A percentile compares a stretch with the other conserved stretches of the same genome.
Conservation (phyloP, 192 early-diverging fungal genomes). For the Backusella macrospora region DNA sequence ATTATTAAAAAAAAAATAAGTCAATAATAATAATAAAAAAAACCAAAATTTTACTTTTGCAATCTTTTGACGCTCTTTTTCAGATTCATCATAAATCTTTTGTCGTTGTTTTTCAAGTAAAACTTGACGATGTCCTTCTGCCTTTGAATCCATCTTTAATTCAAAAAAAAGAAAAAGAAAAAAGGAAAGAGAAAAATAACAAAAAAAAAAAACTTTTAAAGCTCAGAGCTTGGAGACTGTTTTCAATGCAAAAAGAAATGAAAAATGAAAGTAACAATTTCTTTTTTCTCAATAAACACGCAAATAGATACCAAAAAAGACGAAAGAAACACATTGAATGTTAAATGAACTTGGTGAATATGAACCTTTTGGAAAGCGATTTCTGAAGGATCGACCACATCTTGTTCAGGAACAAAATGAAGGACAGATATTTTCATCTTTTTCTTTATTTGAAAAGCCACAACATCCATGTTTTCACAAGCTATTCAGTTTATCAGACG, state of each 20-base stretch:
- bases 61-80: slow-evolving; percentile 74
- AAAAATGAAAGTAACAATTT: neutral
- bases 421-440: neutral
- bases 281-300: neutral
- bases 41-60: slow-evolving; percentile 47
- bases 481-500: neutral
- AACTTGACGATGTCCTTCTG: slow-evolving; percentile 60
- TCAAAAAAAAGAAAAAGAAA: neutral
- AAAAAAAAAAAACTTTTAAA: slow-evolving; percentile 9
- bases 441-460: neutral
- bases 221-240: neutral
- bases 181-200: neutral
- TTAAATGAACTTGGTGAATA: slow-evolving; percentile 4
- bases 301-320: no score
- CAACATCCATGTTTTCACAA: neutral
- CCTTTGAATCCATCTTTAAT: slow-evolving; percentile 30
- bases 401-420: neutral
- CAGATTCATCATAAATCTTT: slow-evolving; percentile 69
- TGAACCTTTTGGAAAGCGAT: slow-evolving; percentile 12
- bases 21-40: no score
- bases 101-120: slow-evolving; percentile 73
- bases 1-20: neutral
- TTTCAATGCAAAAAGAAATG: neutral
- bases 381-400: neutral
- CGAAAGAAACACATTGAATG: slow-evolving; percentile 9